Percentiles rank a stretch among this genome's conserved stretches.
These are phyloP conservation scores for Flaveria linearis DNA, from an alignment of 129 eudicot genomes.

Conservation along the genomic window DNA sequence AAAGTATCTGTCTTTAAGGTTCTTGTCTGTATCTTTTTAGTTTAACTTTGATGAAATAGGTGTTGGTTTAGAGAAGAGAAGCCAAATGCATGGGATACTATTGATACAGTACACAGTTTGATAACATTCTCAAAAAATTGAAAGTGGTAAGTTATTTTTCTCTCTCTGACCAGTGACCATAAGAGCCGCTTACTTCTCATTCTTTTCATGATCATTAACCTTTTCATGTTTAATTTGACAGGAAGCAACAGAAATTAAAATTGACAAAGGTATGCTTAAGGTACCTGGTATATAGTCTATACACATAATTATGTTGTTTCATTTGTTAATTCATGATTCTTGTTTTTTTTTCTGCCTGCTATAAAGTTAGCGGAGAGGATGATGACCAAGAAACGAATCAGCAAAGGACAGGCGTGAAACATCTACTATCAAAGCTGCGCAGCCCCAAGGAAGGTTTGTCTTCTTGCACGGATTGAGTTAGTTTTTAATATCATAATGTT, in stretches of 20 bases:
- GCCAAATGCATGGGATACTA: constrained; percentile 88
- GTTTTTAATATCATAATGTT: background rate
- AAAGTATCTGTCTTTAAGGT: background rate
- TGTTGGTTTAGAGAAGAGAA: constrained; percentile 77
- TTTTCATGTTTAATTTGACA: constrained; percentile 32
- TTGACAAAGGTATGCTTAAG: constrained; percentile 48
- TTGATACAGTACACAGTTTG: constrained; percentile 95
- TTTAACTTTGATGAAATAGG: constrained; percentile 41
- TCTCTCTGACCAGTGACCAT: background rate
- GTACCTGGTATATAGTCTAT: background rate
- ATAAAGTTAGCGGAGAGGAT: constrained; percentile 41
- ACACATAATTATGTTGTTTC: background rate
- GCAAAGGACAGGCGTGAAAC: constrained; percentile 35
- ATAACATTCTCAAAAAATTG: constrained; percentile 78
- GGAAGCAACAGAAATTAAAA: constrained; percentile 54
- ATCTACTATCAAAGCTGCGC: constrained; percentile 50
- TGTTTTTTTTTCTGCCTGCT: constrained; percentile 8
- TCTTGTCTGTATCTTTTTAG: background rate
- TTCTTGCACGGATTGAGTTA: background rate
- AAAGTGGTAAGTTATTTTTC: constrained; percentile 62
- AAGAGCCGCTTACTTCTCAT: background rate
- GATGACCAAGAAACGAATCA: constrained; percentile 27
- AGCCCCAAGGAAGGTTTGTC: constrained; percentile 83
- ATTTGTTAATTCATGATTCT: constrained; percentile 21
- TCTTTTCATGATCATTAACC: background rate